A percentile compares a stretch with the other conserved stretches of the same genome.
phyloP scores from a whole-genome alignment of 306 rosid species.

The Lupinus albus region DNA sequence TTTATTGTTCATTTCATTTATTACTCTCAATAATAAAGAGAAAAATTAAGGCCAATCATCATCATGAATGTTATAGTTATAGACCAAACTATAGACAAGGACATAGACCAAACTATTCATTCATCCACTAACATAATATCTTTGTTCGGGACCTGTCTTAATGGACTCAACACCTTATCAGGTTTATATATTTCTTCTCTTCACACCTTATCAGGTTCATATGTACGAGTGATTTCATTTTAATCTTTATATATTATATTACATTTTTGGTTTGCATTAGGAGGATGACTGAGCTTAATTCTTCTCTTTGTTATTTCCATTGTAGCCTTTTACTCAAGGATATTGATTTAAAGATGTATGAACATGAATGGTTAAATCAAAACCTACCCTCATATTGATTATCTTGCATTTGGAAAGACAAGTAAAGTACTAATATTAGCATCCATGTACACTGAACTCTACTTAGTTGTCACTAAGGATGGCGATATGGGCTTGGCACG shows the following conservation, averaged over 20 bases:
- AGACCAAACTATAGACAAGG: conserved; percentile 28
- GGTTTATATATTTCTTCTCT: conserved; percentile 5
- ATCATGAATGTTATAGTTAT: too few relatives aligned
- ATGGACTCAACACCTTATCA: conserved; percentile 46
- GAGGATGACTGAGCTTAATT: conserved; percentile 78
- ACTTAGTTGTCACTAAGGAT: conserved; percentile 72
- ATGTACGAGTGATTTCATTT: too few relatives aligned
- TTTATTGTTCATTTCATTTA: too few relatives aligned
- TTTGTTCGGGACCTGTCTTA: conserved; percentile 27
- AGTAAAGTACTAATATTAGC: conserved; percentile 61
- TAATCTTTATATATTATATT: too few relatives aligned
- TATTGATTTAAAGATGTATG: conserved; percentile 77
- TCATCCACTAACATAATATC: background rate
- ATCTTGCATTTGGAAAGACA: conserved; percentile 68
- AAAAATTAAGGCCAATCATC: too few relatives aligned
- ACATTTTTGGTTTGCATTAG: conserved; percentile 51
- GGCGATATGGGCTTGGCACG: too few relatives aligned
- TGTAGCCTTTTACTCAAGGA: conserved; percentile 60
- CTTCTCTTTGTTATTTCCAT: conserved; percentile 57
- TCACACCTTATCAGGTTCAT: too few relatives aligned
- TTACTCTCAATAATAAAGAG: too few relatives aligned
- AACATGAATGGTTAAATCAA: conserved; percentile 56
- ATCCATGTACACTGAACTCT: conserved; percentile 67
- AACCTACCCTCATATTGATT: conserved; percentile 77
- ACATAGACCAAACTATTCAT: conserved; percentile 4